Conservation (phyloP, 306 rosid species). For the Glycine latifolia region DNA sequence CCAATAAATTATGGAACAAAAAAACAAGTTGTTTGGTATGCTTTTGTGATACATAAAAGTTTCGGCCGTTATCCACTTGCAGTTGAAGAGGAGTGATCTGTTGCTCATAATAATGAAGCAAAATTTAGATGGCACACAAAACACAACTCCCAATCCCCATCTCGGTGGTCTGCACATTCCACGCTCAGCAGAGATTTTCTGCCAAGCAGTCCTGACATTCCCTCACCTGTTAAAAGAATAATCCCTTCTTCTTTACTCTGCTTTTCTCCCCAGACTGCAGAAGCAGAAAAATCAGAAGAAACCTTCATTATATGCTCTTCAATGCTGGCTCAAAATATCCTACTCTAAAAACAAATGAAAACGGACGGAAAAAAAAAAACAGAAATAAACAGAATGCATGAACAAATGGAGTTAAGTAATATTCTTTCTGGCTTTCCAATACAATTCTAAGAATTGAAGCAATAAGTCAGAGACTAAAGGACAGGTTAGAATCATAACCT, state of each 20-base stretch:
- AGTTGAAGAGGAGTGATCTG: constrained; percentile 10
- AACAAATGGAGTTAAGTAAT: too few species aligned
- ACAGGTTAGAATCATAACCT: too few species aligned
- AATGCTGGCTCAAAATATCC: constrained; percentile 5
- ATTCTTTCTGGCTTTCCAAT: constrained; percentile 6
- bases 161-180: constrained; percentile 32
- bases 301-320: constrained; percentile 10
- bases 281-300: constrained; percentile 38
- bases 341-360: constrained; percentile 10
- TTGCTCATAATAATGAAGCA: constrained; percentile 34
- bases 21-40: background rate
- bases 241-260: constrained; percentile 75
- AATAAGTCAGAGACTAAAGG: too few species aligned
- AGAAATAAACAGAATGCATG: background rate
- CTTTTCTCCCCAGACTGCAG: constrained; percentile 86
- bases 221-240: constrained; percentile 65
- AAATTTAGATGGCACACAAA: background rate
- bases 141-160: constrained; percentile 42
- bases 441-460: background rate
- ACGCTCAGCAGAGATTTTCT: constrained; percentile 24
- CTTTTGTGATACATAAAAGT: constrained; percentile 34
- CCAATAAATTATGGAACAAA: constrained; percentile 2
- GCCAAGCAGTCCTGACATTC: constrained; percentile 33
- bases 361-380: background rate
- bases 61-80: background rate